Evolutionary conservation across 2,329 filamentous ascomycete species (phyloP).

Genomic region (Diaporthe citriasiana): DNA sequence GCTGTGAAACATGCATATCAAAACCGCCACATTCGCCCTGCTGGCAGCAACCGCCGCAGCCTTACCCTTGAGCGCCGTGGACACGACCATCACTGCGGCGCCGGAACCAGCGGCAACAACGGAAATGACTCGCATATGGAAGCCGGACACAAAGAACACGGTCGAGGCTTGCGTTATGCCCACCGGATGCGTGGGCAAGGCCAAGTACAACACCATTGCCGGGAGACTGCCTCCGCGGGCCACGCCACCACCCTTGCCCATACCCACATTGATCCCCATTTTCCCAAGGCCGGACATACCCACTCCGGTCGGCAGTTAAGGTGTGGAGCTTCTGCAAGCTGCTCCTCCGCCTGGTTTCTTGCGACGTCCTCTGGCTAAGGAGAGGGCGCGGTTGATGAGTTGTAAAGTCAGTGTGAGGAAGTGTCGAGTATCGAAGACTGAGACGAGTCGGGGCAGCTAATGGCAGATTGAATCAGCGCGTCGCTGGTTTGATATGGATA

Average conservation of each 20-base stretch:
- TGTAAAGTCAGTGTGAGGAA: conserved; percentile 58
- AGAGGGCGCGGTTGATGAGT: conserved; percentile 73
- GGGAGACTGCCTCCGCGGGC: background rate
- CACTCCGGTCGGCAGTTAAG: background rate
- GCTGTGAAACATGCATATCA: background rate
- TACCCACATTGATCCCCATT: too few species aligned
- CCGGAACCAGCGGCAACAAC: background rate
- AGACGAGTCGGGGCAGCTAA: background rate
- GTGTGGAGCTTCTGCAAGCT: background rate
- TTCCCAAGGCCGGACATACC: too few species aligned
- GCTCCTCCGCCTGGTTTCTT: background rate
- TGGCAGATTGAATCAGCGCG: too few species aligned
- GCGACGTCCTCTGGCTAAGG: conserved; percentile 49
- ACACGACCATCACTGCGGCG: background rate
- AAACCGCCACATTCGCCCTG: background rate
- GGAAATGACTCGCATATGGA: too few species aligned
- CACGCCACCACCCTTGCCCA: background rate
- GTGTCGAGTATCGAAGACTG: too few species aligned
- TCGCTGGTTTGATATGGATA: background rate
- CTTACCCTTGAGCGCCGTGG: background rate
- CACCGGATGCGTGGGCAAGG: background rate
- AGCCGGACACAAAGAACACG: too few species aligned
- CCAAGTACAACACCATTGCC: background rate
- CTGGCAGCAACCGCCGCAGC: conserved; percentile 15
- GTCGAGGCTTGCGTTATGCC: background rate